Evolutionary conservation across 768 basidiomycete genomes (phyloP), one percentile per base, ranked within the genome.

Genomic region (Baorangia bicolor): DNA sequence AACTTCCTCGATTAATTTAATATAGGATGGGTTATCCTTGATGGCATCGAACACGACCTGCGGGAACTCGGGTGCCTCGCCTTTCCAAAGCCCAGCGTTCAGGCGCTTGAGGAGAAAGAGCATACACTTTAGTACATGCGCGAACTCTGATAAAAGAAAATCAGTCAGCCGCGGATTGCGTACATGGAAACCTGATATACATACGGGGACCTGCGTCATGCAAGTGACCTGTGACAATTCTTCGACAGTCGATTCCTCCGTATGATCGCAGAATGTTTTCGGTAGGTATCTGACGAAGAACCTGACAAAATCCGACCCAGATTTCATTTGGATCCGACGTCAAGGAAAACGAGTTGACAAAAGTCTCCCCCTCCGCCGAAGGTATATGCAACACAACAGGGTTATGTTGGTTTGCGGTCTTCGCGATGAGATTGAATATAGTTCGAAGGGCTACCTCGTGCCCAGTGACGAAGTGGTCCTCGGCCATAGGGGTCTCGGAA

Each of bases 21-120:
- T 65, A 64, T 82, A 87, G 7, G 77, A 74, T 3, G 75, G 67
- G 67, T 96, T 98, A 65, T 92, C 86, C 67, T 89, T 90, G 65
- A 98, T 81, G 14, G 87, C 81, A 64, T 91, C 92, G 63, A 96
- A 87, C 8, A 93, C 80, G 34, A 88, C 79, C 60, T 86, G 81
- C 3, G 93, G 87, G 64, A 86, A 90, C 63, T 91, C 86, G 5
- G 82, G 75, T 1, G 81, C 80, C 60, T 90, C 86, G 28, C 79
- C 82, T 20, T 75, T 68, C 95, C 96, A 98, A 14, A 93, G 68
- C 12, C 76, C 65, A 3, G 71, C 61, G 0, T 78, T 78, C 48
- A 87, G 65, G 23, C 86, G 81, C 57, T 82, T 80, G 33, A 90
- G 69, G 30, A 92, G 75, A 42, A 84, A 70, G 11, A 81, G 70